A percentile compares a stretch with the other conserved stretches of the same genome.
Conservation (phyloP, 306 rosid genomes). For the Acacia melanoxylon region DNA sequence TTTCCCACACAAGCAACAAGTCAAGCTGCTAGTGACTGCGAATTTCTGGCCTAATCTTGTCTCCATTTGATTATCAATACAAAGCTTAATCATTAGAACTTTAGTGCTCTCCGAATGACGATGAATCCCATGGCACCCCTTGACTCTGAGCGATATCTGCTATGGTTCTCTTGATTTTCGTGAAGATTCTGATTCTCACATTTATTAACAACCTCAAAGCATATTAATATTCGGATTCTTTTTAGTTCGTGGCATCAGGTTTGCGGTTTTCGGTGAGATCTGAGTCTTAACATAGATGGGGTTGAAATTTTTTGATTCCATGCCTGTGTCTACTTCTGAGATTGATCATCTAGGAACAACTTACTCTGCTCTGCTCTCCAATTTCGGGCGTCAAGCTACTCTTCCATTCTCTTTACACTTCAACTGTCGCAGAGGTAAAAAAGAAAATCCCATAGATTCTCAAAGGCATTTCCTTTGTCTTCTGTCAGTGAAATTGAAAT, state of each 20-base stretch:
- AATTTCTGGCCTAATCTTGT: too few species aligned
- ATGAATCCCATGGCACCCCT: constrained; percentile 42
- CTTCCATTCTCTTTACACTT: constrained; percentile 43
- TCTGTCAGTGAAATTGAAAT: neutral
- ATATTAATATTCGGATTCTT: neutral
- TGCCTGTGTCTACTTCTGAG: constrained; percentile 50
- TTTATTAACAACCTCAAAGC: neutral
- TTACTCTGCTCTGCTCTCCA: constrained; percentile 35
- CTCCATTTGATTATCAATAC: constrained; percentile 16
- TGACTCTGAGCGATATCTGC: constrained; percentile 35
- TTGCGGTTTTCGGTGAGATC: constrained; percentile 29
- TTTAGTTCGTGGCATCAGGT: constrained; percentile 24
- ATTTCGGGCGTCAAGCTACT: constrained; percentile 40
- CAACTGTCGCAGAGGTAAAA: constrained; percentile 58
- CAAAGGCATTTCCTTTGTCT: neutral
- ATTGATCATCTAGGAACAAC: constrained; percentile 34
- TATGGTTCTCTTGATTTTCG: constrained; percentile 23
- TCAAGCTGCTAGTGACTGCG: neutral
- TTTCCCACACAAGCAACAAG: neutral
- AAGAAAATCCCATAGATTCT: neutral
- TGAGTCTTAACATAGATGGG: constrained; percentile 51
- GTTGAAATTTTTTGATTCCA: constrained; percentile 51
- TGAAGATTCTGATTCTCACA: constrained; percentile 30
- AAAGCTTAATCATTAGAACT: constrained; percentile 2
- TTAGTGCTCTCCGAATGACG: constrained; percentile 40